Evolutionary conservation across 768 basidiomycete species (phyloP), one percentile per base, ranked within the genome.

Genomic region (Leucogyrophana mollusca): DNA sequence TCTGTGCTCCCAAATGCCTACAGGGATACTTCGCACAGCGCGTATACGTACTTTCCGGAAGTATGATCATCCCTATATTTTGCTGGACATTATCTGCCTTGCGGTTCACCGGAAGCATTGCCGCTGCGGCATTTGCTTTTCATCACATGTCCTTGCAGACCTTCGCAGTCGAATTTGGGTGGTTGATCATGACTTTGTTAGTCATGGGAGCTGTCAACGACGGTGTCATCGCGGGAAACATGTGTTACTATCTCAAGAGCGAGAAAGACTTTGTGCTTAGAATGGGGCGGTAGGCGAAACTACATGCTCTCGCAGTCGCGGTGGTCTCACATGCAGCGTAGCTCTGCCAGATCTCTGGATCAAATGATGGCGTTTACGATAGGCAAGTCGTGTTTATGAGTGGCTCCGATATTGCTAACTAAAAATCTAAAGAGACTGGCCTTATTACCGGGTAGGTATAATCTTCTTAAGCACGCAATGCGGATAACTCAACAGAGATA

Each of bases 11-110:
- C 13, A 39, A 9, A 20, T 9, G 27, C 13, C 7, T 6, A 1
- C 40, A 62, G 59, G 44, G 43, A 9, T 62, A 52, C 47, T 62
- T 60, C 36, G 52, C 57, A 9, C 49, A 59, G 33, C 53, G 59
- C 6, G 45, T 62, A 11, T 46, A 57, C 34, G 53, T 45, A 32
- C 50, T 62, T 40, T 56, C 55, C 8, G 35, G 45, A 16, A 36
- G 18, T 2, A 13, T 41, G 1, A 30, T 6, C 21, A 40, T 64
- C 10, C 58, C 60, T 1, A 9, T 53, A 0, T 27, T 53, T 20
- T 61, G 56, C 37, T 23, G 32, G 7, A 10, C 35, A 7, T 47
- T 64, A 6, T 44, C 57, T 3, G 9, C 47, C 8, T 3, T 54
- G 3, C 62, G 62, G 1, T 49, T 55, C 11, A 33, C 38, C 9